phyloP scores from a whole-genome alignment of 306 rosid species.

The Citrullus mucosospermus region DNA sequence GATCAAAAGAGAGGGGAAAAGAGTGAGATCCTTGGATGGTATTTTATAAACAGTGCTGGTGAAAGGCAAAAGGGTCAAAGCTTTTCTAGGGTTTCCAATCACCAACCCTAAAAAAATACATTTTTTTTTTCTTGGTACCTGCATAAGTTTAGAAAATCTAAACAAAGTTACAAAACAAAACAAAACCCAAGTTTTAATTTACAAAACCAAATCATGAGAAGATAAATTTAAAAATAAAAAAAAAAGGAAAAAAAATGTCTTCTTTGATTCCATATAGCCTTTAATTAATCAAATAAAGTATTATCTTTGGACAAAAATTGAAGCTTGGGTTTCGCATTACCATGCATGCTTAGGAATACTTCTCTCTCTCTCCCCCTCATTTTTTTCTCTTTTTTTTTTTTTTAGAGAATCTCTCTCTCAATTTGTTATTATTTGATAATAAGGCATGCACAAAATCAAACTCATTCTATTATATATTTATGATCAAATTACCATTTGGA shows the following conservation, averaged over 20 bases:
- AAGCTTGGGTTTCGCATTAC: constrained; percentile 3
- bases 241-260: not conserved
- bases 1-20: constrained; percentile 4
- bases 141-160: not conserved
- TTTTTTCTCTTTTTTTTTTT: not conserved
- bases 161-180: not conserved
- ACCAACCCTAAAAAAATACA: not conserved
- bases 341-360: constrained; percentile 6
- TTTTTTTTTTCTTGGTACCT: not conserved
- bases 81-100: constrained; percentile 14
- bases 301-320: not conserved
- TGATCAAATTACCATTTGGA: not conserved
- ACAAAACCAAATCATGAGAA: not conserved
- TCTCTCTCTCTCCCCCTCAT: not conserved
- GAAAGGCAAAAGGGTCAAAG: constrained; percentile 7
- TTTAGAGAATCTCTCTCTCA: not conserved
- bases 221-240: not conserved
- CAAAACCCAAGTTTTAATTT: not conserved
- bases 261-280: not conserved
- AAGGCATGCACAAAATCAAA: not conserved
- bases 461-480: not conserved
- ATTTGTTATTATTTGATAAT: not conserved
- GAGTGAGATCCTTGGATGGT: constrained; percentile 3
- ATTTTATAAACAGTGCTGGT: not conserved
- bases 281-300: not conserved